Base-by-base conservation (phyloP, 2,329 filamentous ascomycete genomes). In the Graphium sp. region DNA sequence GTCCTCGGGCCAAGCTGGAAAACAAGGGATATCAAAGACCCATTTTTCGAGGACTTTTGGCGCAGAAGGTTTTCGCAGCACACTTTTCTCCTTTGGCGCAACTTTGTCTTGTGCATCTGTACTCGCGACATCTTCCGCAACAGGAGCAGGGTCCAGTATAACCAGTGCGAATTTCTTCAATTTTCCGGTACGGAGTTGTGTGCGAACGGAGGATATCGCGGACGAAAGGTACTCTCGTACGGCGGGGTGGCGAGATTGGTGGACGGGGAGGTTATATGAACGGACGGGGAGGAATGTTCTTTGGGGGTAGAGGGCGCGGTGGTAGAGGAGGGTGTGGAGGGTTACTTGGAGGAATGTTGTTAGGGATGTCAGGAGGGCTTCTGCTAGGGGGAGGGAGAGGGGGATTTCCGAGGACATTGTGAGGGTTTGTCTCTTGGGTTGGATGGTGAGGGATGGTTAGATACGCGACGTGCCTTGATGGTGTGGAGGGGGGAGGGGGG, bases 191-290 rank as follows among this genome's bases (percentile, higher is more conserved):
- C 78, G 62, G 20, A 93, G 61, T 53, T 91, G 77, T 4, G 58
- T 60, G 34, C 69, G 62, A 14, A 84, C 67, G 20, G 82, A 77
- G 36, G 72, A 58, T 23, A 89, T 68, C 38, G 84, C 82, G 47
- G 89, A 79, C 45, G 64, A 69, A 50, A 93, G 73, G 79, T 85
- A 94, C 42, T 71, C 58, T 60, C 82, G 91, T 37, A 93, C 78
- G 40, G 70, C 69, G 0, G 85, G 82, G 50, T 93, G 84, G 33
- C 84, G 77, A 34, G 73, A 87, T 48, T 93, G 84, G 41, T 79
- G 76, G 25, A 91, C 77, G 18, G 82, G 67, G 33, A 83, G 74
- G 53, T 87, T 84, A 60, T 85, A 85, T 42, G 81, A 83, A 37
- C 77, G 70, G 22, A 76, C 69, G 23, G 76, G 71, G 33, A 87